Evolutionary conservation across 768 basidiomycete species (phyloP).

Genomic region (Lentinula lateritia): DNA sequence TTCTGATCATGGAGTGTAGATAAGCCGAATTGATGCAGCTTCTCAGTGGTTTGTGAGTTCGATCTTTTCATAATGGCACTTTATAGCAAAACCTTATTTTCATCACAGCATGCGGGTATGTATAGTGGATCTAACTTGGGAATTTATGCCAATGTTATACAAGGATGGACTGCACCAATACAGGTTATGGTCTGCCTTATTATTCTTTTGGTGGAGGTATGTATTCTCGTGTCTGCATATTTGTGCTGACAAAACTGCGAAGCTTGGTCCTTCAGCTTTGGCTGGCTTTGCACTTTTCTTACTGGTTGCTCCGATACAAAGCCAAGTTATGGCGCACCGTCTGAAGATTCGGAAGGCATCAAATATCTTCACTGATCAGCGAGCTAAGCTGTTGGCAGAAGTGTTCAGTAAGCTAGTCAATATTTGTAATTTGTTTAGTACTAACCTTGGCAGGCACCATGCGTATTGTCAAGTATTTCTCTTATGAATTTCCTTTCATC

Average conservation of each 20-base stretch:
- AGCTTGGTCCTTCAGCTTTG: constrained; percentile 67
- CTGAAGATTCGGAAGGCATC: constrained; percentile 46
- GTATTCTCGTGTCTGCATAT: not conserved
- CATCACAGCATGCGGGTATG: not conserved
- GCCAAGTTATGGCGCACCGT: constrained; percentile 55
- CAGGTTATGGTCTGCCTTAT: constrained; percentile 56
- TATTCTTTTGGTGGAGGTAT: constrained; percentile 50
- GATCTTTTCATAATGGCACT: not conserved
- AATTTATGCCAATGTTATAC: not conserved
- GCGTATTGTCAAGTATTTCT: constrained; percentile 73
- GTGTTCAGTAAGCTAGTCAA: constrained; percentile 40
- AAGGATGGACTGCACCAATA: constrained; percentile 66
- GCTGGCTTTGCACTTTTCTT: constrained; percentile 67
- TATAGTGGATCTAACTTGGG: not conserved
- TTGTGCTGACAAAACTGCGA: not conserved
- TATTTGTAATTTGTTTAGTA: constrained; percentile 8
- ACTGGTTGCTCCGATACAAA: constrained; percentile 57
- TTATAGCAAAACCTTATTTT: not conserved
- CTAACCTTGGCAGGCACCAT: constrained; percentile 32
- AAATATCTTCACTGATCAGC: constrained; percentile 57
- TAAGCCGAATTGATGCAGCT: constrained; percentile 52
- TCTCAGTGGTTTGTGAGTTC: constrained; percentile 69
- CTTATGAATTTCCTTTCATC: constrained; percentile 64
- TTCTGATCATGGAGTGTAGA: constrained; percentile 20
- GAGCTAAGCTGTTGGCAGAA: constrained; percentile 62